These are phyloP conservation scores for Colletotrichum tropicale DNA, from an alignment of 2,329 filamentous ascomycete species.

Conservation along the genomic window DNA sequence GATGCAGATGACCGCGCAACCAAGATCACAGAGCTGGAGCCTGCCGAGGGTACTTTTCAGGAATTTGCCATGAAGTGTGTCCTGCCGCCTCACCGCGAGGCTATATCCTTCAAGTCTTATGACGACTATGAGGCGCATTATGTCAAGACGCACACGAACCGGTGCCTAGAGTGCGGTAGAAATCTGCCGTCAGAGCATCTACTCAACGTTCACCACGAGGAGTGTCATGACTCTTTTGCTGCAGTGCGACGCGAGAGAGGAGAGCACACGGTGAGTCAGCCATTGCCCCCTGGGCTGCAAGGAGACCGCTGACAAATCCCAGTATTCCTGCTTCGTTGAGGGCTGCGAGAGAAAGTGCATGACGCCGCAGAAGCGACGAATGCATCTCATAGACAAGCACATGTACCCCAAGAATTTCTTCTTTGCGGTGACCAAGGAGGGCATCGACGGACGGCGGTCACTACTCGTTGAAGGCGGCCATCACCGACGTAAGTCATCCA, in stretches of 20 bases:
- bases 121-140: slow-evolving; percentile 90
- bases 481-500: slow-evolving; percentile 53
- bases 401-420: slow-evolving; percentile 89
- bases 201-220: slow-evolving; percentile 83
- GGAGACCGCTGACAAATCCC: slow-evolving; percentile 13
- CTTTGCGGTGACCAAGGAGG: slow-evolving; percentile 84
- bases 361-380: slow-evolving; percentile 80
- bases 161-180: slow-evolving; percentile 82
- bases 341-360: slow-evolving; percentile 85
- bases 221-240: slow-evolving; percentile 85
- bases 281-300: no score
- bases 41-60: slow-evolving; percentile 32
- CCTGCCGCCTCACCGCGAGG: slow-evolving; percentile 77
- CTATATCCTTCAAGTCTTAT: slow-evolving; percentile 74
- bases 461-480: slow-evolving; percentile 69
- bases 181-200: slow-evolving; percentile 89
- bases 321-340: slow-evolving; percentile 91
- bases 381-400: slow-evolving; percentile 95
- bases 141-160: slow-evolving; percentile 77
- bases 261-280: slow-evolving; percentile 75
- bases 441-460: slow-evolving; percentile 84
- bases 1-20: slow-evolving; percentile 33
- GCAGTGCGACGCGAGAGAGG: slow-evolving; percentile 76
- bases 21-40: slow-evolving; percentile 68
- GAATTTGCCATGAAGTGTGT: slow-evolving; percentile 73